phyloP scores from a whole-genome alignment of 768 basidiomycete genomes.

The Flagelloscypha sp. region DNA sequence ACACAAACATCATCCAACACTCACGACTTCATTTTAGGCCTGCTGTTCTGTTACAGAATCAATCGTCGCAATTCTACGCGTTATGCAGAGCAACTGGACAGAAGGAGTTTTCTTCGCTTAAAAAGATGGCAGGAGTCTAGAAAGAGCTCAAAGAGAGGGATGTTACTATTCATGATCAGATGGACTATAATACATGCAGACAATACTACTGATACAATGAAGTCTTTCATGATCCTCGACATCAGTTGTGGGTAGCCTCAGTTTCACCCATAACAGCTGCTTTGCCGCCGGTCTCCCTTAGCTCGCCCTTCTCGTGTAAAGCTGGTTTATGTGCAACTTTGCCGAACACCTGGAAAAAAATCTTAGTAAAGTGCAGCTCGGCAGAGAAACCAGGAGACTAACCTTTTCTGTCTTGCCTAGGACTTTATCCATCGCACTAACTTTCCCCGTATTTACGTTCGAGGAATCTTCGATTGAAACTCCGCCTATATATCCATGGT shows the following conservation, averaged over 20 bases:
- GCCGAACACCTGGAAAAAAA: conserved; percentile 33
- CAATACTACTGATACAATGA: no score
- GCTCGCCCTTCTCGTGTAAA: conserved; percentile 47
- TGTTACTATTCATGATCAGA: no score
- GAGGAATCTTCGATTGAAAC: conserved; percentile 25
- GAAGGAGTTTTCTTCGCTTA: conserved; percentile 39
- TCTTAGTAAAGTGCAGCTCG: background rate
- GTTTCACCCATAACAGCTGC: conserved; percentile 32
- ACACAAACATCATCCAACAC: no score
- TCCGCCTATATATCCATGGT: conserved; percentile 17
- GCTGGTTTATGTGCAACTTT: conserved; percentile 40
- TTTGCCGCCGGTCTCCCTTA: conserved; percentile 47
- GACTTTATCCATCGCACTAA: conserved; percentile 42
- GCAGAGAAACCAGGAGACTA: background rate
- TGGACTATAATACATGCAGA: no score
- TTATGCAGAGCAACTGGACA: conserved; percentile 45
- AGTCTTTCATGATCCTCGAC: no score
- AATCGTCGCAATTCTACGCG: conserved; percentile 36
- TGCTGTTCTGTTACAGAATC: conserved; percentile 29
- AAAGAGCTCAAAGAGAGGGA: no score
- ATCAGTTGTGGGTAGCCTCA: conserved; percentile 34
- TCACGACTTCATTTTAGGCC: no score
- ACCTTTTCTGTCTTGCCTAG: conserved; percentile 56
- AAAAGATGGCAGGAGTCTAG: conserved; percentile 44
- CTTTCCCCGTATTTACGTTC: conserved; percentile 29